Conservation (phyloP, 2,329 filamentous ascomycete species). For the Emergomyces orientalis region DNA sequence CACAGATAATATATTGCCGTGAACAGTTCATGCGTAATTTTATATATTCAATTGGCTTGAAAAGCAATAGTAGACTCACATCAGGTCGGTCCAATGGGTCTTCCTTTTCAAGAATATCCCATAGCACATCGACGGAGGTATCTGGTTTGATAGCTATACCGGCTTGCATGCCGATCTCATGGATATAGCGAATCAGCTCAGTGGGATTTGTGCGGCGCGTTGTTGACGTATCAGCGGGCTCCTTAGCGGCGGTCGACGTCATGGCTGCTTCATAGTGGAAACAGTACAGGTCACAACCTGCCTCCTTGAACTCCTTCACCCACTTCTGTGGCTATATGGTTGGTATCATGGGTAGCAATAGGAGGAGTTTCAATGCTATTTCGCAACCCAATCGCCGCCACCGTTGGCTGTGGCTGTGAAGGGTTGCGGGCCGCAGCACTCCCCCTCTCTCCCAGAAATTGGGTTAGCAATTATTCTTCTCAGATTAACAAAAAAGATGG, state of each 20-base stretch:
- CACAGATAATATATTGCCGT: not conserved
- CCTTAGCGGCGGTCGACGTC: slow-evolving; percentile 69
- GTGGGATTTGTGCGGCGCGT: slow-evolving; percentile 64
- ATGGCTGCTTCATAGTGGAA: slow-evolving; percentile 98
- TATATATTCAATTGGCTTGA: not conserved
- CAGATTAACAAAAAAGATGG: not conserved
- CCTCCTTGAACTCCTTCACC: slow-evolving; percentile 89
- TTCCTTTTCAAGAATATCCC: slow-evolving; percentile 70
- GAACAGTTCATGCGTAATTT: not conserved
- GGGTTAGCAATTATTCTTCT: not conserved
- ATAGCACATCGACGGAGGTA: slow-evolving; percentile 83
- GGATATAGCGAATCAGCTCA: slow-evolving; percentile 83
- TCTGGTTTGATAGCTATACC: slow-evolving; percentile 94
- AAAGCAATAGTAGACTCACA: slow-evolving; percentile 49
- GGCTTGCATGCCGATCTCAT: slow-evolving; percentile 76
- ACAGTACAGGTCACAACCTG: slow-evolving; percentile 97
- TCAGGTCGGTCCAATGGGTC: slow-evolving; percentile 73
- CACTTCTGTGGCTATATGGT: slow-evolving; percentile 77
- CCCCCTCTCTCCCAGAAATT: not conserved
- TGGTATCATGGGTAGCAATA: not conserved
- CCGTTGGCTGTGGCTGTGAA: not conserved
- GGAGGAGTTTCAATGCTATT: not conserved
- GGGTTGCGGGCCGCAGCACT: not conserved
- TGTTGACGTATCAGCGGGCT: slow-evolving; percentile 59
- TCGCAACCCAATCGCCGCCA: not conserved